A percentile compares a stretch with the other conserved stretches of the same genome.
Conservation (phyloP, 352 stramenopile species). For the Globisporangium camurandrum region DNA sequence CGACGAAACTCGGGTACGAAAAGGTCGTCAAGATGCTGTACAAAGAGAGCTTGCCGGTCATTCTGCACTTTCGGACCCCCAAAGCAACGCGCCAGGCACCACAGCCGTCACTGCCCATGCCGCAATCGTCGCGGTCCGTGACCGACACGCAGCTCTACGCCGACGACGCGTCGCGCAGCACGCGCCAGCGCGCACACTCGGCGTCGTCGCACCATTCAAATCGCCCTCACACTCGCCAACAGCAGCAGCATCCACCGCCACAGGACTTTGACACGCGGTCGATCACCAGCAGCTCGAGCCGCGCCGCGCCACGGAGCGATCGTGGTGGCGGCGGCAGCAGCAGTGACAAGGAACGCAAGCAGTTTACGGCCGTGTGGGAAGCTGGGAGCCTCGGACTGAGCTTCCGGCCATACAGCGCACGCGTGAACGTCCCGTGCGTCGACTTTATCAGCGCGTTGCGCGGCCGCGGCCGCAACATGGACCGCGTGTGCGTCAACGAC, state of each 20-base stretch:
- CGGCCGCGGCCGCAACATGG: slow-evolving; percentile 64
- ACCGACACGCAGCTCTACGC: slow-evolving; percentile 8
- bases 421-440: slow-evolving; percentile 65
- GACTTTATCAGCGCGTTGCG: slow-evolving; percentile 57
- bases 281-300: slow-evolving; percentile 17
- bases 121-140: too few relatives aligned
- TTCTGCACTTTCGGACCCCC: slow-evolving; percentile 69
- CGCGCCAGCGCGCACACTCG: neutral
- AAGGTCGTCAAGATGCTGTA: slow-evolving; percentile 76
- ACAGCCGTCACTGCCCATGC: too few relatives aligned
- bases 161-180: neutral
- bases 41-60: slow-evolving; percentile 63
- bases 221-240: slow-evolving; percentile 8
- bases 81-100: slow-evolving; percentile 8
- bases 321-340: too few relatives aligned
- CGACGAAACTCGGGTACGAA: slow-evolving; percentile 62
- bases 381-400: slow-evolving; percentile 58
- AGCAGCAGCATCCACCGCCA: slow-evolving; percentile 6
- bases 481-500: slow-evolving; percentile 70
- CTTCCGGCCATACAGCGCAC: slow-evolving; percentile 57
- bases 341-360: slow-evolving; percentile 32
- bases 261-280: slow-evolving; percentile 13
- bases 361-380: slow-evolving; percentile 74
- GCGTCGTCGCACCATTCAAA: neutral
- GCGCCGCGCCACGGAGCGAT: slow-evolving; percentile 17